phyloP scores from a whole-genome alignment of 768 basidiomycete species.

The Termitomyces heimii region DNA sequence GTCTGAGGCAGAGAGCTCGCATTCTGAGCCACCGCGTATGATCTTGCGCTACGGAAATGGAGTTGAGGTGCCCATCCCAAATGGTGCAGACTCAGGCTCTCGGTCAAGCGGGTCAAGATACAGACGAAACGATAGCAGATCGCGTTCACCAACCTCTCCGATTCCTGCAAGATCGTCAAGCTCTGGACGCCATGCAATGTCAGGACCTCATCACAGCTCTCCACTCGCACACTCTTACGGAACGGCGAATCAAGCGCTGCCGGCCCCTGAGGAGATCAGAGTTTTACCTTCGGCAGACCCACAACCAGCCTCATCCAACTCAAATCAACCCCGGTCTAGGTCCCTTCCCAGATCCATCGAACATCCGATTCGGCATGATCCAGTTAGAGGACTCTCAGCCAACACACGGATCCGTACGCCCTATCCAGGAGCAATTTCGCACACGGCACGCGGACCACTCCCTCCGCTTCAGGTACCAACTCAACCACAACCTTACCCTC shows the following conservation, averaged over 20 bases:
- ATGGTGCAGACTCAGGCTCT: conserved; percentile 17
- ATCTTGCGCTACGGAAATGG: conserved; percentile 64
- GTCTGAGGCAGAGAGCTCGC: conserved; percentile 43
- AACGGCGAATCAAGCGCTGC: conserved; percentile 16
- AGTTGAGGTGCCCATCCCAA: conserved; percentile 58
- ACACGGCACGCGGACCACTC: conserved; percentile 5
- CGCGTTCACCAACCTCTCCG: conserved; percentile 22
- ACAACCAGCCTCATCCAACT: conserved; percentile 25
- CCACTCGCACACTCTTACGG: conserved; percentile 21
- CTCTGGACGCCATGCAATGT: conserved; percentile 29
- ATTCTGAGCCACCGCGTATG: conserved; percentile 66
- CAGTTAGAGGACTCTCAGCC: conserved; percentile 15
- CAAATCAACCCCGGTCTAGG: conserved; percentile 32
- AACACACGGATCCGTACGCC: conserved; percentile 16
- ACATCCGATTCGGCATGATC: conserved; percentile 16
- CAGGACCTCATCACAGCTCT: conserved; percentile 31
- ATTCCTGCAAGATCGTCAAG: conserved; percentile 14
- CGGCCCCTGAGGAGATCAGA: conserved; percentile 56
- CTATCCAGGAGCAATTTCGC: conserved; percentile 6
- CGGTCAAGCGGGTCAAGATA: conserved; percentile 16
- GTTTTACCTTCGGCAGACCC: conserved; percentile 47
- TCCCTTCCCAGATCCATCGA: conserved; percentile 39
- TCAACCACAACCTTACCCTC: conserved; percentile 15
- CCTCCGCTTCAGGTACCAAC: neutral
- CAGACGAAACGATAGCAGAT: conserved; percentile 18